phyloP scores from a whole-genome alignment of 2,329 filamentous ascomycete species.

The Fusarium succisae region DNA sequence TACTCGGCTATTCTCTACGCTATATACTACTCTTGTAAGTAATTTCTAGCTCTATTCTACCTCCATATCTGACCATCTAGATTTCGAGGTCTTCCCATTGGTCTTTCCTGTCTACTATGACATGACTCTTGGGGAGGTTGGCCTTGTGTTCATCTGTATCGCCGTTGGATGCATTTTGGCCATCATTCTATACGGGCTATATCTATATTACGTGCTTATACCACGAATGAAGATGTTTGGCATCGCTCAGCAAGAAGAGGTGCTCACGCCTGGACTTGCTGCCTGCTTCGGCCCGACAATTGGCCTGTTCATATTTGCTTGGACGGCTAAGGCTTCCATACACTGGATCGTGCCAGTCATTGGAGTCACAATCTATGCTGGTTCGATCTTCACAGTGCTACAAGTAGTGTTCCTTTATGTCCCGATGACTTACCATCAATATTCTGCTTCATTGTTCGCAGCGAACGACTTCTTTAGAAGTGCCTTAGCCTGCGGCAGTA shows the following conservation, averaged over 20 bases:
- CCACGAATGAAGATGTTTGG: neutral
- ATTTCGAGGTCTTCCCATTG: slow-evolving; percentile 71
- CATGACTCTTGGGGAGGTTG: slow-evolving; percentile 66
- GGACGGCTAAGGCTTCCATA: slow-evolving; percentile 59
- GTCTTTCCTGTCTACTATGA: slow-evolving; percentile 68
- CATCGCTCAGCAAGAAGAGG: slow-evolving; percentile 60
- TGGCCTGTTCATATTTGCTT: slow-evolving; percentile 68
- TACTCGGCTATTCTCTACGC: slow-evolving; percentile 71
- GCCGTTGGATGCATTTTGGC: slow-evolving; percentile 63
- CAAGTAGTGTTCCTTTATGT: neutral
- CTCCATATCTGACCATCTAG: slow-evolving; percentile 14
- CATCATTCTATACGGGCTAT: slow-evolving; percentile 48
- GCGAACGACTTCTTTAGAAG: neutral
- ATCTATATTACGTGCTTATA: slow-evolving; percentile 61
- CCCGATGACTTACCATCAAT: neutral
- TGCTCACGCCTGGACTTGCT: slow-evolving; percentile 62
- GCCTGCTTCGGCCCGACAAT: slow-evolving; percentile 62
- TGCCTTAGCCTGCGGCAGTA: neutral
- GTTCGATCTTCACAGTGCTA: neutral
- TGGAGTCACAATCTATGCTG: slow-evolving; percentile 64
- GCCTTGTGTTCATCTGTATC: slow-evolving; percentile 68
- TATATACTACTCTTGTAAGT: slow-evolving; percentile 65
- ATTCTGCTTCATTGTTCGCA: neutral
- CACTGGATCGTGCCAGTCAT: slow-evolving; percentile 65
- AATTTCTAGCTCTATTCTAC: rapidly evolving